Percentiles rank a stretch among this genome's conserved stretches.
Evolutionary conservation across 495 filamentous ascomycete species (phyloP).

Genomic region (Thermochaetoides thermophila): DNA sequence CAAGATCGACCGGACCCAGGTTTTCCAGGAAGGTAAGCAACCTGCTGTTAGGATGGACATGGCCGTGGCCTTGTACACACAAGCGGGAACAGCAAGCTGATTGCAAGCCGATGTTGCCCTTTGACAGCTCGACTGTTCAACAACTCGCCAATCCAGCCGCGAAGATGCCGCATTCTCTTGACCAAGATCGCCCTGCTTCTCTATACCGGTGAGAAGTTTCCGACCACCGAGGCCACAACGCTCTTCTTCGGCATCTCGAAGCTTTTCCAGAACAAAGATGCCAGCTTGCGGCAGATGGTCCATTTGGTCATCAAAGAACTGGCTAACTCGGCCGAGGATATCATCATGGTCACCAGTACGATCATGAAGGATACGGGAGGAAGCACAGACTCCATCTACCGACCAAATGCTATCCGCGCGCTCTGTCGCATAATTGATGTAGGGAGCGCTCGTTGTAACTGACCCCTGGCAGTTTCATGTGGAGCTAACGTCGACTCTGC

Average conservation of each 20-base stretch:
- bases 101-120: slow-evolving; percentile 5
- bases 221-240: slow-evolving; percentile 89
- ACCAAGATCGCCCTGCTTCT: slow-evolving; percentile 96
- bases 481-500: slow-evolving; percentile 6
- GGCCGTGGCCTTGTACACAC: neutral
- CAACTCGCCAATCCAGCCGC: slow-evolving; percentile 83
- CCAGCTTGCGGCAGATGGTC: slow-evolving; percentile 95
- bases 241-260: slow-evolving; percentile 99
- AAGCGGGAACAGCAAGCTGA: slow-evolving; percentile 8
- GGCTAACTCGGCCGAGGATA: slow-evolving; percentile 90
- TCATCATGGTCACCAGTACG: slow-evolving; percentile 98
- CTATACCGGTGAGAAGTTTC: slow-evolving; percentile 94
- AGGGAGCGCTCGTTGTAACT: slow-evolving; percentile 15
- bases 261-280: slow-evolving; percentile 99
- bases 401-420: slow-evolving; percentile 92
- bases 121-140: slow-evolving; percentile 86
- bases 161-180: slow-evolving; percentile 85
- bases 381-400: slow-evolving; percentile 86
- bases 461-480: neutral
- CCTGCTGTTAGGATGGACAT: neutral
- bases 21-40: slow-evolving; percentile 90
- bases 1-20: slow-evolving; percentile 93
- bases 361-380: slow-evolving; percentile 99
- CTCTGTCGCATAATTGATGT: slow-evolving; percentile 97
- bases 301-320: slow-evolving; percentile 97